Percentiles rank a stretch among this genome's conserved stretches.
Conservation (phyloP, 371 early-diverging fungal species). For the Syncephalastrum sp. region DNA sequence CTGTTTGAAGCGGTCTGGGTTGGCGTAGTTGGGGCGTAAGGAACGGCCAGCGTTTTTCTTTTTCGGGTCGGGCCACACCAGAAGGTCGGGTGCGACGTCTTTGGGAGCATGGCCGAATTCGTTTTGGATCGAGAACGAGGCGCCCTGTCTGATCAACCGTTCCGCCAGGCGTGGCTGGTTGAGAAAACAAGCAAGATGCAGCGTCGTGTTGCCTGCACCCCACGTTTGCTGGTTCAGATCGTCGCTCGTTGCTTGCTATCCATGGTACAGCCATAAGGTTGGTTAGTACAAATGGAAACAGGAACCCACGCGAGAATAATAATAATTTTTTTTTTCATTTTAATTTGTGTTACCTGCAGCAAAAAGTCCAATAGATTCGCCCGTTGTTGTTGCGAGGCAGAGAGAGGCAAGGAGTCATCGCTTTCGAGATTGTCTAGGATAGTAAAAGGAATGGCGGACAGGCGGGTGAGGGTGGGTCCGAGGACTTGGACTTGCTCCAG, state of each 20-base stretch:
- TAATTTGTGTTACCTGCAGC: conserved; percentile 24
- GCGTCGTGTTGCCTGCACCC: conserved; percentile 22
- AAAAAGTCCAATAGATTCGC: conserved; percentile 26
- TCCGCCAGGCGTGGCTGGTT: conserved; percentile 11
- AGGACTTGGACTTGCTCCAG: conserved; percentile 14
- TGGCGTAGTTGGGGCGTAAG: conserved; percentile 9
- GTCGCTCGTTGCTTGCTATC: conserved; percentile 4
- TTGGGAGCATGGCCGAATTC: conserved; percentile 14
- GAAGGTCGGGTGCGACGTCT: conserved; percentile 7
- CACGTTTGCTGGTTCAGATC: conserved; percentile 16
- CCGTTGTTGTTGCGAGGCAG: conserved; percentile 16
- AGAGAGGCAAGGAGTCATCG: conserved; percentile 5
- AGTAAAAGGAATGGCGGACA: conserved; percentile 13
- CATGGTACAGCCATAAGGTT: no score
- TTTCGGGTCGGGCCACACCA: neutral
- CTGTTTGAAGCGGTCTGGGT: conserved; percentile 8
- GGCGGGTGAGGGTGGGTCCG: conserved; percentile 8
- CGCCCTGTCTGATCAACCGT: conserved; percentile 16
- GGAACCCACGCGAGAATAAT: conserved; percentile 29
- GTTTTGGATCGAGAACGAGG: conserved; percentile 10
- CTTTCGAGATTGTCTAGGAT: conserved; percentile 16
- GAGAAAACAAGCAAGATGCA: conserved; percentile 19
- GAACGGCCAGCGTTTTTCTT: no score
- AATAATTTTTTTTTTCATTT: neutral
- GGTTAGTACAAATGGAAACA: neutral